A percentile compares a stretch with the other conserved stretches of the same genome.
These are phyloP conservation scores for Mortierella sp. DNA, from an alignment of 371 early-diverging fungal species.

Conservation along the genomic window DNA sequence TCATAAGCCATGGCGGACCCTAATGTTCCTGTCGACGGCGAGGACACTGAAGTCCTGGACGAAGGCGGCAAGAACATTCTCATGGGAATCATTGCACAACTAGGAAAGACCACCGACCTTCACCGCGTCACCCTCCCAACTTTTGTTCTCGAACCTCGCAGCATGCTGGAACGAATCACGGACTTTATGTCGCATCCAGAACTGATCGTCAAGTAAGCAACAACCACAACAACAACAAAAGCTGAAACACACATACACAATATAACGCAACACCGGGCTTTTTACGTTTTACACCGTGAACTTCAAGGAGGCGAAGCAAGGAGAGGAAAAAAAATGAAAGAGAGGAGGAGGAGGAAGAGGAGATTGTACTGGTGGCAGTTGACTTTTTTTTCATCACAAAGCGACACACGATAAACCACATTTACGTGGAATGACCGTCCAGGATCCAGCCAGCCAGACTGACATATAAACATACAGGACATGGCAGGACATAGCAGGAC, in stretches of 20 bases:
- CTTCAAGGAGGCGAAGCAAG: background rate
- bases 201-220: slow-evolving; percentile 81
- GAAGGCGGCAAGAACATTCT: slow-evolving; percentile 91
- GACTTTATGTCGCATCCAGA: slow-evolving; percentile 98
- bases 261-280: background rate
- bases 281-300: background rate
- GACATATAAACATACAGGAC: background rate
- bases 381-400: background rate
- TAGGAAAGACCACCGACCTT: slow-evolving; percentile 92
- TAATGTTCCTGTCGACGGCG: slow-evolving; percentile 46
- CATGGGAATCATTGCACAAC: slow-evolving; percentile 86
- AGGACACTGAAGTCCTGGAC: slow-evolving; percentile 86
- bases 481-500: too few species aligned
- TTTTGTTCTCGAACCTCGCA: slow-evolving; percentile 96
- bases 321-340: background rate
- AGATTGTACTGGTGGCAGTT: background rate
- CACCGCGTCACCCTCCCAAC: slow-evolving; percentile 94
- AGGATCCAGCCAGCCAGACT: background rate
- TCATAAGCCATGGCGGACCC: slow-evolving; percentile 29
- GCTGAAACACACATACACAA: background rate
- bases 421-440: background rate
- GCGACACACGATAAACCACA: background rate
- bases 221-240: background rate
- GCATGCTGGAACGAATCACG: slow-evolving; percentile 95
- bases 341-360: background rate